phyloP scores from a whole-genome alignment of 768 basidiomycete species.

The Termitomyces sp. region DNA sequence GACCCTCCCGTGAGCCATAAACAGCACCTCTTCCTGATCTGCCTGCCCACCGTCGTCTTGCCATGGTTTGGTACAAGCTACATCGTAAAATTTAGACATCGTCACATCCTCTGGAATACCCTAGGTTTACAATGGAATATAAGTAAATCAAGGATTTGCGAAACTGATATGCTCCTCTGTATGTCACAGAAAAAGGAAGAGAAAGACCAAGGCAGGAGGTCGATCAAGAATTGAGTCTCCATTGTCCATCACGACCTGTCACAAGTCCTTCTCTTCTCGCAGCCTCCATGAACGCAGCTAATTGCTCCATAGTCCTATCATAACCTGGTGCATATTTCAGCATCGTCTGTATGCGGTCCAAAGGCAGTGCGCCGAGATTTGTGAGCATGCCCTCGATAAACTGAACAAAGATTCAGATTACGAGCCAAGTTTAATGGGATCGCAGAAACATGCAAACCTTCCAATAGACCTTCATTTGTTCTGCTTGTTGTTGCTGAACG shows the following conservation, averaged over 20 bases:
- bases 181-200: no score
- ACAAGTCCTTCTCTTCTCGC: slow-evolving; percentile 76
- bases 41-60: no score
- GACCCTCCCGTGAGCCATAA: no score
- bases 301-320: slow-evolving; percentile 74
- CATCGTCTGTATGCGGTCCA: slow-evolving; percentile 88
- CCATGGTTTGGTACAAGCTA: no score
- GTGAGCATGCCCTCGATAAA: slow-evolving; percentile 92
- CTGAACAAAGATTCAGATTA: slow-evolving; percentile 28
- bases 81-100: no score
- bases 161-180: no score
- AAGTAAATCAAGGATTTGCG: no score
- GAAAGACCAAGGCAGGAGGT: no score
- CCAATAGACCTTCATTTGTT: slow-evolving; percentile 88
- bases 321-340: slow-evolving; percentile 81
- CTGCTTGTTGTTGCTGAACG: slow-evolving; percentile 70
- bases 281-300: slow-evolving; percentile 75
- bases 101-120: no score
- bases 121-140: no score
- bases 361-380: slow-evolving; percentile 69
- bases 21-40: no score
- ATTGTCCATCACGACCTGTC: slow-evolving; percentile 61
- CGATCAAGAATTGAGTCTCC: slow-evolving; percentile 36
- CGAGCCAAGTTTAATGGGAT: background rate
- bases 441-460: slow-evolving; percentile 44